phyloP scores from a whole-genome alignment of 2,329 filamentous ascomycete species.

The Trichophyton equinum region DNA sequence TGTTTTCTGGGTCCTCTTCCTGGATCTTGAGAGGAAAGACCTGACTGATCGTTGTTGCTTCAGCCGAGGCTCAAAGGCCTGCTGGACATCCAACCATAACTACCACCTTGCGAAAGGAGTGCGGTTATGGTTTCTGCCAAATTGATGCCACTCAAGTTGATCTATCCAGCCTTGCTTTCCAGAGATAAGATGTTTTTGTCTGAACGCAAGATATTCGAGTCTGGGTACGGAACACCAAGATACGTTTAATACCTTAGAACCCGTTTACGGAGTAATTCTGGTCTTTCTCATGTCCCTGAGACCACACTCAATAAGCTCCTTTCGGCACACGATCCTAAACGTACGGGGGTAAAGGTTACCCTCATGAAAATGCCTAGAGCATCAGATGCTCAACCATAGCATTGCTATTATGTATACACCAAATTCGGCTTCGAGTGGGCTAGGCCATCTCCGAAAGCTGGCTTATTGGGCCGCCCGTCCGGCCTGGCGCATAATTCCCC shows the following conservation, averaged over 20 bases:
- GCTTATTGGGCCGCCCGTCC: conserved; percentile 1
- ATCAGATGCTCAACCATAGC: background rate
- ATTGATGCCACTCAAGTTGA: background rate
- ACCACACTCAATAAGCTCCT: background rate
- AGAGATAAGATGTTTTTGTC: background rate
- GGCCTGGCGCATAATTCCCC: conserved; percentile 5
- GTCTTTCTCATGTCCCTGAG: background rate
- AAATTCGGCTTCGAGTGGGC: background rate
- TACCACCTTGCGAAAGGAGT: background rate
- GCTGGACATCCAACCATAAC: background rate
- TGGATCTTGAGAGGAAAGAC: background rate
- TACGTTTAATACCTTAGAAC: background rate
- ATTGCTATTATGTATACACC: background rate
- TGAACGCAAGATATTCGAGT: background rate
- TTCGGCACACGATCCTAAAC: background rate
- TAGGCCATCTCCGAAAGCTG: conserved; percentile 9
- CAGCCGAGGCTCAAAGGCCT: background rate
- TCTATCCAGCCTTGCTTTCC: background rate
- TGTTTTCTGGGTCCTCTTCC: background rate
- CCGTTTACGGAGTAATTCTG: conserved; percentile 2
- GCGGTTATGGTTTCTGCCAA: background rate
- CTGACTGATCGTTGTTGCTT: background rate
- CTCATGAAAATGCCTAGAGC: background rate
- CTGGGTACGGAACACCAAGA: background rate
- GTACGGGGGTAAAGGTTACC: background rate